These are phyloP conservation scores for Lactarius trivialis DNA, from an alignment of 768 basidiomycete species.

Conservation along the genomic window DNA sequence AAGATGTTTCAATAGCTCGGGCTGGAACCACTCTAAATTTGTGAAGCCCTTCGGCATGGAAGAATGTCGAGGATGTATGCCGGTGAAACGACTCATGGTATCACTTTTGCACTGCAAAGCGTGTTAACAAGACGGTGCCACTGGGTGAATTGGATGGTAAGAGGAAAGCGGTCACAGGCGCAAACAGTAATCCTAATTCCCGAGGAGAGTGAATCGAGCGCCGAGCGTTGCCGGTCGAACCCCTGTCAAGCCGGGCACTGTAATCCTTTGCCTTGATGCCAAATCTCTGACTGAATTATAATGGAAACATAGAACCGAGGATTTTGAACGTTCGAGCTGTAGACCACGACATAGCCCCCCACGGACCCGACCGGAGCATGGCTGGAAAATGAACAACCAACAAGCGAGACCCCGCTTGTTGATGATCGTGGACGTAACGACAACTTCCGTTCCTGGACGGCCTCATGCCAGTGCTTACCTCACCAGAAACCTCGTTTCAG, in stretches of 20 bases:
- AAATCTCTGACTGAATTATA: not conserved
- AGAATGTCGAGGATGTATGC: not conserved
- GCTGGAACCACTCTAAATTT: conserved; percentile 2
- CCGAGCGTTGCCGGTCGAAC: not conserved
- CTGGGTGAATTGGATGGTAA: not conserved
- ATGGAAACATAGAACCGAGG: not conserved
- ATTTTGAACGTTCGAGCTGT: not conserved
- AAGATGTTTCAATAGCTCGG: conserved; percentile 7
- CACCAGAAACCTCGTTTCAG: not conserved
- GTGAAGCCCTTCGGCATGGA: conserved; percentile 1
- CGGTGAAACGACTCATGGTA: not conserved
- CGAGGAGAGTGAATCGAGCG: not conserved
- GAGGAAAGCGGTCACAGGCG: not conserved
- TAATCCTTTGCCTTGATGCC: not conserved
- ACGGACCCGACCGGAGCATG: no score
- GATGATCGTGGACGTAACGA: no score
- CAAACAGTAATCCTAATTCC: not conserved
- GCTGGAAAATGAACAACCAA: no score
- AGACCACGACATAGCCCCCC: no score
- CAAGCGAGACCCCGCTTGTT: no score
- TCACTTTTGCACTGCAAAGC: not conserved
- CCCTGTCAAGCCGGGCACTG: not conserved
- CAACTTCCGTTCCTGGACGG: no score
- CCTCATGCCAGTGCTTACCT: not conserved
- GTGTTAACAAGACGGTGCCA: not conserved